Evolutionary conservation across 2,329 filamentous ascomycete genomes (phyloP).

Genomic region (Aureobasidium sp.): DNA sequence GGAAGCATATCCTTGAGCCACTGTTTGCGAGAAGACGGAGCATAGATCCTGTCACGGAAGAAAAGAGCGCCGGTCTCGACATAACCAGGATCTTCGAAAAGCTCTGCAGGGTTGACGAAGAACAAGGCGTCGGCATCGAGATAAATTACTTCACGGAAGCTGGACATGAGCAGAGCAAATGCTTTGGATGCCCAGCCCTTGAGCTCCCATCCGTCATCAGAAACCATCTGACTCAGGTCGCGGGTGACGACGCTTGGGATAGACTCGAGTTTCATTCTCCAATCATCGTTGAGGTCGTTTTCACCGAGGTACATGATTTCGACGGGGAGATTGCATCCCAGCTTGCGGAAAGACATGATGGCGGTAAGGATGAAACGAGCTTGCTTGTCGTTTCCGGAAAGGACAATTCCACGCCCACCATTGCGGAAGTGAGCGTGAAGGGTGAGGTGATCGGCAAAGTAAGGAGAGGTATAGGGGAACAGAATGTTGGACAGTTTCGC

Average conservation of each 20-base stretch:
- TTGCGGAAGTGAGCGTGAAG: slow-evolving; percentile 37
- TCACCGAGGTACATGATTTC: slow-evolving; percentile 41
- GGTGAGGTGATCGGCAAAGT: slow-evolving; percentile 40
- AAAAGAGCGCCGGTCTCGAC: slow-evolving; percentile 39
- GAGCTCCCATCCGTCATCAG: slow-evolving; percentile 40
- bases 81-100: slow-evolving; percentile 40
- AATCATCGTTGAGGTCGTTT: slow-evolving; percentile 38
- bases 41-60: slow-evolving; percentile 41
- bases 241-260: slow-evolving; percentile 39
- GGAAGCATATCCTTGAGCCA: slow-evolving; percentile 40
- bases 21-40: slow-evolving; percentile 32
- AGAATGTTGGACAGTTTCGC: slow-evolving; percentile 34
- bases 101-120: slow-evolving; percentile 35
- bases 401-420: slow-evolving; percentile 39
- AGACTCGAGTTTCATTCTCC: slow-evolving; percentile 36
- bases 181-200: slow-evolving; percentile 43
- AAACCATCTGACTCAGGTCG: slow-evolving; percentile 41
- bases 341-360: slow-evolving; percentile 33
- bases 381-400: slow-evolving; percentile 41
- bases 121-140: slow-evolving; percentile 42
- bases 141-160: slow-evolving; percentile 43
- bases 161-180: slow-evolving; percentile 41
- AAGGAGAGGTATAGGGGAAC: slow-evolving; percentile 36
- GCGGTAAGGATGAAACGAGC: slow-evolving; percentile 38
- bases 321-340: slow-evolving; percentile 35